phyloP scores from a whole-genome alignment of 108 stramenopile genomes.

The Fistulifera pelliculosa region DNA sequence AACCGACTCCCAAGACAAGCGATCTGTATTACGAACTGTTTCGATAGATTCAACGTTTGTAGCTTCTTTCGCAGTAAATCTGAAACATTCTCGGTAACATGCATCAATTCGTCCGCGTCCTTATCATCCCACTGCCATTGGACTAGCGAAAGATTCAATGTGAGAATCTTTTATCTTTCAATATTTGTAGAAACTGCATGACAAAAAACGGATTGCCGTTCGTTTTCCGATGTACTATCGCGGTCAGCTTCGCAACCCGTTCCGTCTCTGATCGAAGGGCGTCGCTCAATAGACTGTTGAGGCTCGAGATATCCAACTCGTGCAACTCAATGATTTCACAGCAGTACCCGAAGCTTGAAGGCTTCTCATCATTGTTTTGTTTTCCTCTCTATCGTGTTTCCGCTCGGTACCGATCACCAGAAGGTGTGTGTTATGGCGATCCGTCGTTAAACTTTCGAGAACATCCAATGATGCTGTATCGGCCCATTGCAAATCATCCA shows the following conservation, averaged over 20 bases:
- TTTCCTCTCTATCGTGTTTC: too few species aligned
- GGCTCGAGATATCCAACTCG: conserved; percentile 15
- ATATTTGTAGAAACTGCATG: conserved; percentile 29
- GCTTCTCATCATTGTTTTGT: too few species aligned
- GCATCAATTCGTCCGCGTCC: conserved; percentile 12
- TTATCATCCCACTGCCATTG: conserved; percentile 48
- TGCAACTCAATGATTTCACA: background rate
- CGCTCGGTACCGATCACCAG: too few species aligned
- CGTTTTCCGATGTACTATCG: conserved; percentile 44
- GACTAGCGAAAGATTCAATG: conserved; percentile 20
- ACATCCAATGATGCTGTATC: conserved; percentile 15
- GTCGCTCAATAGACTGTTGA: conserved; percentile 27
- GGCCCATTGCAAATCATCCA: conserved; percentile 47
- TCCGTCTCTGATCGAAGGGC: conserved; percentile 4
- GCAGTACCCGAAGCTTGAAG: too few species aligned
- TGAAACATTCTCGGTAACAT: conserved; percentile 39
- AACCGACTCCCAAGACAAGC: conserved; percentile 31
- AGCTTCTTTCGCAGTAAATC: conserved; percentile 35
- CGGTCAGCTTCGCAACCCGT: conserved; percentile 6
- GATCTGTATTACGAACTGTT: conserved; percentile 17
- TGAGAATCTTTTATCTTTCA: conserved; percentile 28
- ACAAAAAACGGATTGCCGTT: conserved; percentile 55
- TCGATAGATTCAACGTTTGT: conserved; percentile 6
- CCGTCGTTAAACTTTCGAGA: too few species aligned
- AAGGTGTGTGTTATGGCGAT: too few species aligned